Evolutionary conservation across 2,329 filamentous ascomycete species (phyloP).

Genomic region (Colletotrichum falcatum): DNA sequence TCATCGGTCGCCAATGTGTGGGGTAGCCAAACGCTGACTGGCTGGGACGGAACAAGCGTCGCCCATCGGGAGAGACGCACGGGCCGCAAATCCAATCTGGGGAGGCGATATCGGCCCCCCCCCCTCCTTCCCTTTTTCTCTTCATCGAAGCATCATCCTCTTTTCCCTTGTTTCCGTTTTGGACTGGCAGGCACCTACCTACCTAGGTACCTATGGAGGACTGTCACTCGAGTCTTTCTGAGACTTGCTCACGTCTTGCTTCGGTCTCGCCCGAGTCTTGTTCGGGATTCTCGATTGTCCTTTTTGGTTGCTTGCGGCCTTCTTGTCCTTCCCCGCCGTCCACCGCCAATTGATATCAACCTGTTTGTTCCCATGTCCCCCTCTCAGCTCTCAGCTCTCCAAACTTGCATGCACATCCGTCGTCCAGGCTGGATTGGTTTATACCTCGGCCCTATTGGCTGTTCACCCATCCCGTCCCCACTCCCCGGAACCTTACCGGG

Average conservation of each 20-base stretch:
- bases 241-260: no score
- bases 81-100: slow-evolving; percentile 33
- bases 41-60: slow-evolving; percentile 25
- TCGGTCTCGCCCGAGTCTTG: no score
- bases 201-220: no score
- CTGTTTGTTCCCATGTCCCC: neutral
- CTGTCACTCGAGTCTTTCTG: no score
- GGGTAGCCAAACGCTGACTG: slow-evolving; percentile 27
- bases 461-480: neutral
- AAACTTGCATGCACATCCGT: neutral
- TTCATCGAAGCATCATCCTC: neutral
- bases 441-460: slow-evolving; percentile 29
- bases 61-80: slow-evolving; percentile 18
- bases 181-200: no score
- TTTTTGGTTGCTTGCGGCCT: neutral
- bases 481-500: slow-evolving; percentile 1
- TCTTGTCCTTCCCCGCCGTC: slow-evolving; percentile 2
- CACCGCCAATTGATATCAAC: neutral
- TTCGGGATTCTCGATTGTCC: no score
- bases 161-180: no score
- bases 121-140: no score
- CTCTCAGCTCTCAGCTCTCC: neutral
- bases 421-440: slow-evolving; percentile 19
- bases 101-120: slow-evolving; percentile 39
- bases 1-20: slow-evolving; percentile 37